Conservation (phyloP, 225 moss, liverwort and hornwort genomes). For the Bryum argenteum region DNA sequence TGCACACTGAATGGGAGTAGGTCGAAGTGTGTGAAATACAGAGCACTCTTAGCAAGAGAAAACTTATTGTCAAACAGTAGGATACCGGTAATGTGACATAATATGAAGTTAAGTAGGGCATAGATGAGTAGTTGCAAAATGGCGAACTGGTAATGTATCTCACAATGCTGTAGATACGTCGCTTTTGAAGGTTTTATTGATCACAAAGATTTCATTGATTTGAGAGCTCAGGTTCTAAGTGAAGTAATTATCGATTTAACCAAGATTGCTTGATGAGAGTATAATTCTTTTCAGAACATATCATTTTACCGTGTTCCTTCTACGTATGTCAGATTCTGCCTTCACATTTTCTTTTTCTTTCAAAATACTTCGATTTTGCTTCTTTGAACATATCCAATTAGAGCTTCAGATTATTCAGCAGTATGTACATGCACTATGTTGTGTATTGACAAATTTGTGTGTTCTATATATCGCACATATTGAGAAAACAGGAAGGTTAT, state of each 20-base stretch:
- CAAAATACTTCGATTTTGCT: neutral
- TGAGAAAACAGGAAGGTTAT: constrained; percentile 8
- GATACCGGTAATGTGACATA: too few species aligned
- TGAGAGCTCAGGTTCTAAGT: neutral
- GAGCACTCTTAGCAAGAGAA: too few species aligned
- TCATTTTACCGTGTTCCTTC: constrained; percentile 3
- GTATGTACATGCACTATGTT: neutral
- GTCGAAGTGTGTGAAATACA: too few species aligned
- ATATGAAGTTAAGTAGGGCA: too few species aligned
- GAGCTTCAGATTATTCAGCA: neutral
- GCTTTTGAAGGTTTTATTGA: neutral
- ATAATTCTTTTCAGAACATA: neutral
- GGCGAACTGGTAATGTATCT: neutral
- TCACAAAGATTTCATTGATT: too few species aligned
- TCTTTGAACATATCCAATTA: neutral
- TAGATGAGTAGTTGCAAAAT: too few species aligned
- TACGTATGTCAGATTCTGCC: neutral
- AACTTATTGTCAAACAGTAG: neutral
- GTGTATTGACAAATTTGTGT: neutral
- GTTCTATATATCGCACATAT: constrained; percentile 14
- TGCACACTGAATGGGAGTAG: neutral
- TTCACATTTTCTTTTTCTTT: neutral
- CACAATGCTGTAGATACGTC: constrained; percentile 6
- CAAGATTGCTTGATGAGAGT: neutral
- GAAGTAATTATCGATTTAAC: neutral